These are phyloP conservation scores for Schizonepeta tenuifolia DNA, from an alignment of 257 asterid genomes.

Conservation along the genomic window DNA sequence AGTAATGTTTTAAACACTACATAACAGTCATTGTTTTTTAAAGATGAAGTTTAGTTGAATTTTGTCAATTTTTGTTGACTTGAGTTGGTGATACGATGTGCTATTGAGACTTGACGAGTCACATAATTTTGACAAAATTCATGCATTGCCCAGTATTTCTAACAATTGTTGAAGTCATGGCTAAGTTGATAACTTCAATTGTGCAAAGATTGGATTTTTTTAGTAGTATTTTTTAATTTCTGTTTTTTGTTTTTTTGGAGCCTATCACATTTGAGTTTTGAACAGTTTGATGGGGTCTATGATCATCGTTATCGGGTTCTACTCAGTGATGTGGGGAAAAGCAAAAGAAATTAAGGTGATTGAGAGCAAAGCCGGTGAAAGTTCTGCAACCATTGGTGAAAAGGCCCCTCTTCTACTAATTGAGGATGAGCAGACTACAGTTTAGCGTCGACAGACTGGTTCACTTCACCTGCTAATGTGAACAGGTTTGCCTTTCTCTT, in stretches of 20 bases:
- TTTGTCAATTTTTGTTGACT: neutral
- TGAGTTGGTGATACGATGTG: neutral
- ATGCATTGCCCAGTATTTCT: neutral
- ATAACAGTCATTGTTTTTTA: too few relatives aligned
- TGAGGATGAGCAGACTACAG: conserved; percentile 37
- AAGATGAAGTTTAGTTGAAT: neutral
- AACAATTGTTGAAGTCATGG: neutral
- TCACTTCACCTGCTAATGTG: conserved; percentile 10
- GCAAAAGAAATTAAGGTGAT: conserved; percentile 53
- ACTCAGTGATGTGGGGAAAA: conserved; percentile 96
- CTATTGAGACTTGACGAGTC: neutral
- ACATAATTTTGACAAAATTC: neutral
- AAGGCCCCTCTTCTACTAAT: conserved; percentile 57
- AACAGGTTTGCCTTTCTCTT: conserved; percentile 35
- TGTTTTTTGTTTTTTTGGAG: neutral
- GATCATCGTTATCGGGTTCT: conserved; percentile 77
- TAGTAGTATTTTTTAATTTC: neutral
- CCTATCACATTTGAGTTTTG: conserved; percentile 5
- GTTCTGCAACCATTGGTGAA: conserved; percentile 42
- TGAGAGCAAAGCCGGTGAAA: conserved; percentile 21
- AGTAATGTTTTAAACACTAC: too few relatives aligned
- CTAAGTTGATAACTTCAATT: neutral
- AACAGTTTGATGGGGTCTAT: conserved; percentile 78
- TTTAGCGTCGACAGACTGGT: conserved; percentile 18
- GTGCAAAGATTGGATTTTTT: neutral